These are phyloP conservation scores for Erodium maritimum DNA, from an alignment of 345 rosid species.

Conservation along the genomic window DNA sequence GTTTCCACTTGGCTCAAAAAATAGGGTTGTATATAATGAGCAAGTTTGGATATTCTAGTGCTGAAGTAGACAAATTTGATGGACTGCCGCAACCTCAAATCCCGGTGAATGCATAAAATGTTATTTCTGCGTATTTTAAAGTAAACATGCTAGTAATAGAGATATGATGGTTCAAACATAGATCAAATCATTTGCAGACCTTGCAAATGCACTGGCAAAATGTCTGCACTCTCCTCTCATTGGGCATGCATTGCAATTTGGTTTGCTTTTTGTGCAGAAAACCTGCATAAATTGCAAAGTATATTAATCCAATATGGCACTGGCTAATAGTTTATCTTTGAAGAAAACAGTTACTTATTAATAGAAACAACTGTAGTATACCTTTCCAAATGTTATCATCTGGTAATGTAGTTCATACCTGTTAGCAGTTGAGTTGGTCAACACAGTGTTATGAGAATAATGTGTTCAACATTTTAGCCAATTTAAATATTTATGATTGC, in stretches of 20 bases:
- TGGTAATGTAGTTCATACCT: constrained; percentile 98
- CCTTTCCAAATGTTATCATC: constrained; percentile 99
- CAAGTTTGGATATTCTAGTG: too few species aligned
- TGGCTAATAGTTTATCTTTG: not conserved
- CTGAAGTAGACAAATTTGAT: too few species aligned
- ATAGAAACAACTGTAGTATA: constrained; percentile 10
- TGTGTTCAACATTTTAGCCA: too few species aligned
- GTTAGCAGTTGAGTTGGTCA: constrained; percentile 10
- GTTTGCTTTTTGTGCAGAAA: constrained; percentile 86
- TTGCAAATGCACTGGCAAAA: constrained; percentile 98
- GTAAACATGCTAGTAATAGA: too few species aligned
- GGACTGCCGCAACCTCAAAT: too few species aligned
- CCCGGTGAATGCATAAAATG: too few species aligned
- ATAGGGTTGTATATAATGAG: too few species aligned
- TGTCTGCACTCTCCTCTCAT: constrained; percentile 99
- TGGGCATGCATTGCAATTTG: constrained; percentile 95
- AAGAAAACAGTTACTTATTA: constrained; percentile 2
- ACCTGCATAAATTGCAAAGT: constrained; percentile 45
- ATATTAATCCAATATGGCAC: not conserved
- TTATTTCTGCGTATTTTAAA: too few species aligned
- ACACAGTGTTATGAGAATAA: too few species aligned
- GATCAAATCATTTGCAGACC: constrained; percentile 23
- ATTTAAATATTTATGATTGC: too few species aligned
- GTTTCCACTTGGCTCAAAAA: too few species aligned
- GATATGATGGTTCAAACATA: too few species aligned